Conservation (phyloP, 2,329 filamentous ascomycete species). For the Neonectria hederae region DNA sequence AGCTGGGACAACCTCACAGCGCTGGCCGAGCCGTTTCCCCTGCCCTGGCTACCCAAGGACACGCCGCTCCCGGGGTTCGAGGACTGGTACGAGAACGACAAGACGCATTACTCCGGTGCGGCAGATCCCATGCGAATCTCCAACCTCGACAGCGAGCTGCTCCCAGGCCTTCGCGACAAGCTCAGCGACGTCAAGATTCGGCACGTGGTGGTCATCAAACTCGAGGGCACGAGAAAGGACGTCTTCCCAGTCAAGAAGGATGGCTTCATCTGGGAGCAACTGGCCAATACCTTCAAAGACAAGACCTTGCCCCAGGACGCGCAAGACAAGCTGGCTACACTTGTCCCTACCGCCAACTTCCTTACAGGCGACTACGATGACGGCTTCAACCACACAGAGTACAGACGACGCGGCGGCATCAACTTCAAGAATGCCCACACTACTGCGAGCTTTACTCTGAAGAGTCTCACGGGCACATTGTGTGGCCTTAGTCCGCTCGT, state of each 20-base stretch:
- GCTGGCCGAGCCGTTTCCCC: slow-evolving; percentile 30
- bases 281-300: slow-evolving; percentile 41
- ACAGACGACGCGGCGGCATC: slow-evolving; percentile 28
- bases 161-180: slow-evolving; percentile 32
- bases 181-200: slow-evolving; percentile 48
- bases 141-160: slow-evolving; percentile 46
- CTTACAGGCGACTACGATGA: neutral
- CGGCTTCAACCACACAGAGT: neutral
- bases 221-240: slow-evolving; percentile 55
- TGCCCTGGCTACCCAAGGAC: slow-evolving; percentile 43
- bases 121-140: slow-evolving; percentile 51
- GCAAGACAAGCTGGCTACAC: slow-evolving; percentile 30
- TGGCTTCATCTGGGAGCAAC: slow-evolving; percentile 46
- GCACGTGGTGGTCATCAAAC: slow-evolving; percentile 52
- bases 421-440: slow-evolving; percentile 51
- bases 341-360: slow-evolving; percentile 29
- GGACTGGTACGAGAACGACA: slow-evolving; percentile 41
- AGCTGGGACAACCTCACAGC: slow-evolving; percentile 45
- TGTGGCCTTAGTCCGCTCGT: slow-evolving; percentile 53
- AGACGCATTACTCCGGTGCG: slow-evolving; percentile 45
- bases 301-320: slow-evolving; percentile 43
- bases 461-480: slow-evolving; percentile 51
- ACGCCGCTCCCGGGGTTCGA: slow-evolving; percentile 35
- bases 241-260: slow-evolving; percentile 54
- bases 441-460: slow-evolving; percentile 52